phyloP scores from a whole-genome alignment of 2,329 filamentous ascomycete genomes.

The Fusarium staphyleae region DNA sequence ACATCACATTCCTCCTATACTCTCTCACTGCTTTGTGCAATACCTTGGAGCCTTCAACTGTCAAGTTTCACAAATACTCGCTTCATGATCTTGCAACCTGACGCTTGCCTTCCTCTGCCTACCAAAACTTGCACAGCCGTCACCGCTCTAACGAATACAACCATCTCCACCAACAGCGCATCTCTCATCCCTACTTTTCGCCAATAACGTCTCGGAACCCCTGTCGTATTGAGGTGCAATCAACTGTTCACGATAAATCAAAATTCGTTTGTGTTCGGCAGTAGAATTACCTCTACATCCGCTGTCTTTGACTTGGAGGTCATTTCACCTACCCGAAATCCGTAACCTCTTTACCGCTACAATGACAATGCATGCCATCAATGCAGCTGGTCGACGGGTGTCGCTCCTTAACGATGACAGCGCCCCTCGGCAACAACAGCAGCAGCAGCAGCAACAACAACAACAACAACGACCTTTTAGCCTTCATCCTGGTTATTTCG shows the following conservation, averaged over 20 bases:
- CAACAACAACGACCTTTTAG: constrained; percentile 39
- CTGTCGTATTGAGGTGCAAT: constrained; percentile 24
- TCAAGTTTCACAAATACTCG: background rate
- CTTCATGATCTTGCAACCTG: constrained; percentile 26
- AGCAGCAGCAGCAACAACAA: constrained; percentile 27
- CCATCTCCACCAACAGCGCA: constrained; percentile 2
- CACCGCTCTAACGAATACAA: constrained; percentile 18
- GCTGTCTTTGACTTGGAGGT: constrained; percentile 19
- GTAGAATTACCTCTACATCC: constrained; percentile 12
- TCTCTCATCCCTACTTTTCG: constrained; percentile 8
- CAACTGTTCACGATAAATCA: constrained; percentile 28
- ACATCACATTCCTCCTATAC: too few relatives aligned
- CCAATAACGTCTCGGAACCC: constrained; percentile 5
- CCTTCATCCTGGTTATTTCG: constrained; percentile 48
- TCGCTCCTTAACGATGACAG: constrained; percentile 66
- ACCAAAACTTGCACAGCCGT: constrained; percentile 14
- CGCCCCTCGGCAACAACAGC: constrained; percentile 27
- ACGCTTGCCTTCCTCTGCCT: background rate
- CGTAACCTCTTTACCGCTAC: too few relatives aligned
- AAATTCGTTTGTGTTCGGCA: constrained; percentile 25
- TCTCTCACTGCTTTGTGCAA: too few relatives aligned
- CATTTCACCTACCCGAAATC: too few relatives aligned
- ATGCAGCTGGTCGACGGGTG: constrained; percentile 64
- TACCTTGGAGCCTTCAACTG: too few relatives aligned
- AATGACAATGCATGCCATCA: constrained; percentile 59